Evolutionary conservation across 2,329 filamentous ascomycete species (phyloP).

Genomic region (Ascochyta viciae-villosae): DNA sequence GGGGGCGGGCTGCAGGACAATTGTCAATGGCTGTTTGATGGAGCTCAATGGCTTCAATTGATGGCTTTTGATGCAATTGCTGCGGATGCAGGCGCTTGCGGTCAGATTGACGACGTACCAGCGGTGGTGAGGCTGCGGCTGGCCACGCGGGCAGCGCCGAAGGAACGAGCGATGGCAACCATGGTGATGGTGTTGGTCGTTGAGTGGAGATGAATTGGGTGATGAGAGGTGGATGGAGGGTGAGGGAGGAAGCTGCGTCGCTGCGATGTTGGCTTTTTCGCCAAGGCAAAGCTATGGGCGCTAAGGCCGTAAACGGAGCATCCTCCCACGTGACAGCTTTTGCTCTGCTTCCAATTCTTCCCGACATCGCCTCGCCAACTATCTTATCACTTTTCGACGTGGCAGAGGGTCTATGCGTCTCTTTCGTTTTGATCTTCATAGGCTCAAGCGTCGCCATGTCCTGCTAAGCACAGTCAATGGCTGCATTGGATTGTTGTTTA

Average conservation of each 20-base stretch:
- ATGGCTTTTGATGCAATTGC: constrained; percentile 33
- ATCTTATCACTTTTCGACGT: constrained; percentile 12
- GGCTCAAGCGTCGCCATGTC: background rate
- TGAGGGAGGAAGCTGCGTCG: constrained; percentile 19
- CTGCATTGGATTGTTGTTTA: constrained; percentile 1
- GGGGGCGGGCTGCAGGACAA: constrained; percentile 42
- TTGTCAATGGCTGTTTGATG: constrained; percentile 45
- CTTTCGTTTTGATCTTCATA: background rate
- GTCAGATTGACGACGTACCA: constrained; percentile 37
- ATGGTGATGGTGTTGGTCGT: constrained; percentile 48
- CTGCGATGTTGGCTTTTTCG: constrained; percentile 7
- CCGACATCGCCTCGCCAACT: constrained; percentile 20
- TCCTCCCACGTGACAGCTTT: constrained; percentile 6
- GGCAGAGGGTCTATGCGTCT: background rate
- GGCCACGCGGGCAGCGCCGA: constrained; percentile 51
- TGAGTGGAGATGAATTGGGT: constrained; percentile 50
- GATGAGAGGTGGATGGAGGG: constrained; percentile 22
- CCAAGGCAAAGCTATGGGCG: constrained; percentile 28
- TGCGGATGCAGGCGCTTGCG: constrained; percentile 41
- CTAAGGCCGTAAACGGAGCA: constrained; percentile 21
- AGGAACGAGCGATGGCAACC: constrained; percentile 51
- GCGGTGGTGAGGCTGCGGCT: constrained; percentile 50
- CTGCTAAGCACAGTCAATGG: constrained; percentile 6
- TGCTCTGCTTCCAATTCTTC: constrained; percentile 11
- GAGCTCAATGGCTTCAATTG: constrained; percentile 36